Conservation (phyloP, 768 basidiomycete genomes). For the Chlorophyllum brunneum region DNA sequence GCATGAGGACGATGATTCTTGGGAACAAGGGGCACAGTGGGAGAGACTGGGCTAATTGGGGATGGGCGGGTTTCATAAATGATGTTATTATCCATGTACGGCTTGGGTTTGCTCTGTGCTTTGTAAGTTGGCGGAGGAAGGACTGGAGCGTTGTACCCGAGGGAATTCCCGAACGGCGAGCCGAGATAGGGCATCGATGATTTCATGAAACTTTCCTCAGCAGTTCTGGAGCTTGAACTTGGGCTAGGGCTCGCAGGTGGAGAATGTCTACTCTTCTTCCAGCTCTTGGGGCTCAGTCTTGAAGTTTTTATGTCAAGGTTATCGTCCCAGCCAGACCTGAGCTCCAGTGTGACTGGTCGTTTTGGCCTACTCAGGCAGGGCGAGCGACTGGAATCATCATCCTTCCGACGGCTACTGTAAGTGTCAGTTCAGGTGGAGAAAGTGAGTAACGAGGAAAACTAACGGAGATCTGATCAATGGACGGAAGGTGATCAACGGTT, state of each 20-base stretch:
- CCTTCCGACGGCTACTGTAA: background rate
- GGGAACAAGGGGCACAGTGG: background rate
- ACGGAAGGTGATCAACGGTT: background rate
- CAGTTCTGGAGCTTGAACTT: slow-evolving; percentile 24
- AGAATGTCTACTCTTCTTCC: slow-evolving; percentile 13
- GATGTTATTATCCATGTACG: background rate
- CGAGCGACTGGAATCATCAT: slow-evolving; percentile 13
- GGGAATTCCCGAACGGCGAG: slow-evolving; percentile 38
- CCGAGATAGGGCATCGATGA: slow-evolving; percentile 45
- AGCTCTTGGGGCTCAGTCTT: slow-evolving; percentile 17
- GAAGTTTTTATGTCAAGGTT: slow-evolving; percentile 33
- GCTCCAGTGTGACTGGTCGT: slow-evolving; percentile 27
- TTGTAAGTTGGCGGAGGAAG: slow-evolving; percentile 19
- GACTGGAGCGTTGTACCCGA: slow-evolving; percentile 32
- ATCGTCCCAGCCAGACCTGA: slow-evolving; percentile 51
- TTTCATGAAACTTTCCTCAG: slow-evolving; percentile 38
- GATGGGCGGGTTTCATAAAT: background rate
- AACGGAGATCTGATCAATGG: slow-evolving; percentile 3
- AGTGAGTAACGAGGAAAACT: background rate
- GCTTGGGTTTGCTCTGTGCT: background rate
- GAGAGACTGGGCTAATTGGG: background rate
- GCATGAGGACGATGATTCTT: background rate
- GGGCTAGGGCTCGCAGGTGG: slow-evolving; percentile 19
- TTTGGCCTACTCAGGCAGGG: slow-evolving; percentile 19
- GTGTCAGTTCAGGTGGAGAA: background rate